A percentile compares a stretch with the other conserved stretches of the same genome.
phyloP scores from a whole-genome alignment of 2,329 filamentous ascomycete genomes.

The Hypoxylon sp. region DNA sequence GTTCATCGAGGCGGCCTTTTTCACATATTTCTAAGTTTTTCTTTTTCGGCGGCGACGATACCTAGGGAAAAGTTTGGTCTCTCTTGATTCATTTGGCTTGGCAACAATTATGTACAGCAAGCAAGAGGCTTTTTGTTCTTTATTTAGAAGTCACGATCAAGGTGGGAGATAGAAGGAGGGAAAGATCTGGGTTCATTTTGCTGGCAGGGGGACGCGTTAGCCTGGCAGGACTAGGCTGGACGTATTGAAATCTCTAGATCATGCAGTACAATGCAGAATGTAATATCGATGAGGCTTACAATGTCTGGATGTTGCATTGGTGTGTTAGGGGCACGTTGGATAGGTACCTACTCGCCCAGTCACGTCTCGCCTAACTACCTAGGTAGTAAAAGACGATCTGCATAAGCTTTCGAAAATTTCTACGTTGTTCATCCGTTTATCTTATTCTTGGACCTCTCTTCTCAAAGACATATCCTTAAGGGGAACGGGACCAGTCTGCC shows the following conservation, averaged over 20 bases:
- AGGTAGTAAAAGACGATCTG: no score
- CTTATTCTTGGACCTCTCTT: not conserved
- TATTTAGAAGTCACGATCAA: not conserved
- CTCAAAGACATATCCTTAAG: not conserved
- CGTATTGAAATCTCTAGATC: not conserved
- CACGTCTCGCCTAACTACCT: no score
- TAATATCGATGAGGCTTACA: conserved; percentile 27
- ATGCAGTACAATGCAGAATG: conserved; percentile 1
- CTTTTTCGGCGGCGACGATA: conserved; percentile 15
- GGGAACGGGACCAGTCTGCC: not conserved
- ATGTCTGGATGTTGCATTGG: conserved; percentile 18
- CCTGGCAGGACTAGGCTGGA: conserved; percentile 26
- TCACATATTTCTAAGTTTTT: conserved; percentile 8
- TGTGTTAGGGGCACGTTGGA: not conserved
- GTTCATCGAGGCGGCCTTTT: conserved; percentile 1
- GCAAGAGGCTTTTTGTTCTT: not conserved
- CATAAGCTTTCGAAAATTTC: no score
- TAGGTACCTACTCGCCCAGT: not conserved
- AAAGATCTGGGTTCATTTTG: not conserved
- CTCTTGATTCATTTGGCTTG: not conserved
- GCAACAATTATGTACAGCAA: not conserved
- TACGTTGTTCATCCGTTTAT: not conserved
- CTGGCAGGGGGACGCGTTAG: conserved; percentile 9
- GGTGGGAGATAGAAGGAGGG: not conserved
- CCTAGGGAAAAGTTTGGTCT: conserved; percentile 16